Percentiles rank a stretch among this genome's conserved stretches.
phyloP scores from a whole-genome alignment of 2,329 filamentous ascomycete genomes.

The Clarireedia sp. region DNA sequence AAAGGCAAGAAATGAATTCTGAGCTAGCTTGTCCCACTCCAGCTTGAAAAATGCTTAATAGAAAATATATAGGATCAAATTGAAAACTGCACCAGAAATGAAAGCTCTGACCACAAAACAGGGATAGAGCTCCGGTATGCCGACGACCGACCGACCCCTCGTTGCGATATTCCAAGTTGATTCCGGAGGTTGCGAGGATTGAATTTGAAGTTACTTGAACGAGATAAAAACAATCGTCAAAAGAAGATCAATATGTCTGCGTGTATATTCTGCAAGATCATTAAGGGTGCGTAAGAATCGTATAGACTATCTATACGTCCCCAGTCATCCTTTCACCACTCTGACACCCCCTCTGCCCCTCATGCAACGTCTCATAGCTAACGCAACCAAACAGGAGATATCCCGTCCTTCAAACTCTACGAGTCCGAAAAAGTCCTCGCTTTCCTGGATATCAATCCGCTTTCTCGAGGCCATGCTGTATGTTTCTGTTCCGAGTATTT shows the following conservation, averaged over 20 bases:
- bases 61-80: conserved; percentile 4
- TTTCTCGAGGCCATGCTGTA: conserved; percentile 85
- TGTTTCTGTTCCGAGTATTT: conserved; percentile 27
- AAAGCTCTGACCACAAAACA: neutral
- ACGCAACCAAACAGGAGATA: conserved; percentile 58
- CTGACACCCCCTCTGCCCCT: neutral
- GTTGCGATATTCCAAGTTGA: neutral
- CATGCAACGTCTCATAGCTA: conserved; percentile 5
- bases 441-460: conserved; percentile 91
- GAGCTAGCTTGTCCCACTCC: conserved; percentile 32
- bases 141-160: neutral
- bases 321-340: too few species aligned
- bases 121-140: too few species aligned
- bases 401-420: conserved; percentile 92
- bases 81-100: too few species aligned
- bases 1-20: conserved; percentile 34
- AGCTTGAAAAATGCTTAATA: conserved; percentile 8
- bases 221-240: too few species aligned
- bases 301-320: too few species aligned
- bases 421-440: conserved; percentile 90
- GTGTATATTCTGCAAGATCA: conserved; percentile 97
- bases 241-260: conserved; percentile 38
- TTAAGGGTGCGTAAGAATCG: conserved; percentile 57
- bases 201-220: too few species aligned
- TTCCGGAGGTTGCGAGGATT: too few species aligned